Percentiles rank a stretch among this genome's conserved stretches.
Evolutionary conservation across 2,329 filamentous ascomycete species (phyloP).

Genomic region (Nigrograna mackinnonii): DNA sequence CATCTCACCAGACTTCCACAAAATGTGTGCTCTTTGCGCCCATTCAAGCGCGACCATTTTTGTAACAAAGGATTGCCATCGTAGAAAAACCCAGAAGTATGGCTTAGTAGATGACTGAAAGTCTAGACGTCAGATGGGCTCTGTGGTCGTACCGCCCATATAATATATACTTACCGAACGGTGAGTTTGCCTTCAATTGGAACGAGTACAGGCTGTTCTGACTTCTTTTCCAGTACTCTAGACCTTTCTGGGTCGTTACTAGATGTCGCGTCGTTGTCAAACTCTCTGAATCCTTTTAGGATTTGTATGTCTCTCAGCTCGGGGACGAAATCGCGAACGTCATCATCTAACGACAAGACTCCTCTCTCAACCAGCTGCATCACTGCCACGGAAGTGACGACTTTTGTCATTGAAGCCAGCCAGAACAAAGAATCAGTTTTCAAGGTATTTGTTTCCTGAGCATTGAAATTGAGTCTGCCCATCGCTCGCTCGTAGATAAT

Average conservation of each 20-base stretch:
- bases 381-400: constrained; percentile 32
- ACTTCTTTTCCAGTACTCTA: background rate
- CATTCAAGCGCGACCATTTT: too few species aligned
- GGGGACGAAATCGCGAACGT: constrained; percentile 25
- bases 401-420: constrained; percentile 55
- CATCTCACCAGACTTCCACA: too few species aligned
- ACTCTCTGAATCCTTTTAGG: constrained; percentile 46
- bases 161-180: background rate
- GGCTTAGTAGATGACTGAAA: background rate
- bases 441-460: constrained; percentile 51
- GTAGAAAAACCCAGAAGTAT: background rate
- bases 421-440: constrained; percentile 61
- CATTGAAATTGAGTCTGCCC: background rate
- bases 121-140: background rate
- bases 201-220: background rate
- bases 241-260: background rate
- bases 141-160: too few species aligned
- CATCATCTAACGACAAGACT: constrained; percentile 29
- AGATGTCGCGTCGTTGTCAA: background rate
- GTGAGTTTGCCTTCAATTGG: background rate
- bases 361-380: constrained; percentile 40
- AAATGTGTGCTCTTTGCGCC: too few species aligned
- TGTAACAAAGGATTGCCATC: too few species aligned
- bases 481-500: background rate
- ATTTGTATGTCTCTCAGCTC: constrained; percentile 44